A percentile compares a stretch with the other conserved stretches of the same genome.
phyloP scores from a whole-genome alignment of 257 asterid species.

The Primulina huaijiensis region DNA sequence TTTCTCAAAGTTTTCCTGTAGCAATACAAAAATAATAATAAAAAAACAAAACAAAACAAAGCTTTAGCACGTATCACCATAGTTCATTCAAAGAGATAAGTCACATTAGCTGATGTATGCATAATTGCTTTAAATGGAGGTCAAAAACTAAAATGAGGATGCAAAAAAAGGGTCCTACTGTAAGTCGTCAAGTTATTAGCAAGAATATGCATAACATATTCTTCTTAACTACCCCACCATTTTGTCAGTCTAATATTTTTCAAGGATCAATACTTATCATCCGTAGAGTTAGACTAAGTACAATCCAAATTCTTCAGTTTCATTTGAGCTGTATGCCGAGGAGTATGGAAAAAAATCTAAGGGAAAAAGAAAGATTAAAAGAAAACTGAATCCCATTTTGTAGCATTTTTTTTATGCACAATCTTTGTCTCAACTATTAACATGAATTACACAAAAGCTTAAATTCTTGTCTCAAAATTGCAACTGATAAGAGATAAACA shows the following conservation, averaged over 20 bases:
- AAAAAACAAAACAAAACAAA: background rate
- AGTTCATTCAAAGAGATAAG: background rate
- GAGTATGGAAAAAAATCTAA: background rate
- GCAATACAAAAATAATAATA: conserved; percentile 19
- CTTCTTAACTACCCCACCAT: conserved; percentile 14
- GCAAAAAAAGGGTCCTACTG: background rate
- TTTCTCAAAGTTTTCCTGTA: conserved; percentile 68
- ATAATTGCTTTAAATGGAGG: conserved; percentile 1
- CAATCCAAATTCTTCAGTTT: background rate
- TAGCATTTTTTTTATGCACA: conserved; percentile 2
- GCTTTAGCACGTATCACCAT: background rate
- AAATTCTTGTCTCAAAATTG: background rate
- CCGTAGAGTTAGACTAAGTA: no score
- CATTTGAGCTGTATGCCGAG: background rate
- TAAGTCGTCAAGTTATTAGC: background rate
- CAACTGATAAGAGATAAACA: background rate
- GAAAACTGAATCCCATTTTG: conserved; percentile 9
- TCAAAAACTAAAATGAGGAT: background rate
- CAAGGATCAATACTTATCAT: conserved; percentile 1
- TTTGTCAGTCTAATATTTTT: background rate
- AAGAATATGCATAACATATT: conserved; percentile 3
- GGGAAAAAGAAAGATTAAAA: background rate
- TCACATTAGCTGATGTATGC: conserved; percentile 3
- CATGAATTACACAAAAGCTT: conserved; percentile 10
- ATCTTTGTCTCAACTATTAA: background rate